Evolutionary conservation across 257 asterid genomes (phyloP).

Genomic region (Catharanthus roseus): DNA sequence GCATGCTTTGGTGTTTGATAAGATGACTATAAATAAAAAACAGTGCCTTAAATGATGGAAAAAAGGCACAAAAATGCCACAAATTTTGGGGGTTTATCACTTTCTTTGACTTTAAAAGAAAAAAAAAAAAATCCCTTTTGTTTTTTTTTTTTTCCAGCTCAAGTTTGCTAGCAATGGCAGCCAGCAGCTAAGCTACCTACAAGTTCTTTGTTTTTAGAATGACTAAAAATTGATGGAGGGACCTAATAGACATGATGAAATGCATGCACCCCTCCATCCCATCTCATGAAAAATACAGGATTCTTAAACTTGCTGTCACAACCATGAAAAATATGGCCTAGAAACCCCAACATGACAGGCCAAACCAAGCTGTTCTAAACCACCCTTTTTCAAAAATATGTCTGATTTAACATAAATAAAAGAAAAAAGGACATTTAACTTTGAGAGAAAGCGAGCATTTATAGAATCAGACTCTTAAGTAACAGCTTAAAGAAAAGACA

Average conservation of each 20-base stretch:
- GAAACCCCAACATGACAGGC: conserved; percentile 15
- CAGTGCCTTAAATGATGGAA: conserved; percentile 21
- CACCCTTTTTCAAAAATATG: background rate
- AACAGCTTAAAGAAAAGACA: too few species aligned
- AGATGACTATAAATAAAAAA: background rate
- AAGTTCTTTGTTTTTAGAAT: background rate
- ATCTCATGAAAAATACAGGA: conserved; percentile 6
- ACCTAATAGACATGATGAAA: conserved; percentile 15
- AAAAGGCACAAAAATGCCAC: conserved; percentile 17
- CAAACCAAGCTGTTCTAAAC: conserved; percentile 12
- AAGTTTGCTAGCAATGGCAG: conserved; percentile 19
- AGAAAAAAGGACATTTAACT: too few species aligned
- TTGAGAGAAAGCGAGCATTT: too few species aligned
- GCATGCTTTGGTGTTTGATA: conserved; percentile 5
- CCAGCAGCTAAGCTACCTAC: background rate
- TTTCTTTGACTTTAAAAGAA: conserved; percentile 14
- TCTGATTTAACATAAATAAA: conserved; percentile 4
- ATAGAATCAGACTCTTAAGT: too few species aligned
- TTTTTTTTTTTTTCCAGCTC: conserved; percentile 19
- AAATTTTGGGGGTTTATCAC: conserved; percentile 14
- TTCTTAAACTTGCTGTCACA: conserved; percentile 13
- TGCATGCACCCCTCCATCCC: too few species aligned
- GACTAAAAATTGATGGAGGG: conserved; percentile 11
- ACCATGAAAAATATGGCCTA: conserved; percentile 9
- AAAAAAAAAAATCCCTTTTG: background rate